Conservation (phyloP, 202 grass and related monocot genomes). For the Cymbopogon flexuosus region DNA sequence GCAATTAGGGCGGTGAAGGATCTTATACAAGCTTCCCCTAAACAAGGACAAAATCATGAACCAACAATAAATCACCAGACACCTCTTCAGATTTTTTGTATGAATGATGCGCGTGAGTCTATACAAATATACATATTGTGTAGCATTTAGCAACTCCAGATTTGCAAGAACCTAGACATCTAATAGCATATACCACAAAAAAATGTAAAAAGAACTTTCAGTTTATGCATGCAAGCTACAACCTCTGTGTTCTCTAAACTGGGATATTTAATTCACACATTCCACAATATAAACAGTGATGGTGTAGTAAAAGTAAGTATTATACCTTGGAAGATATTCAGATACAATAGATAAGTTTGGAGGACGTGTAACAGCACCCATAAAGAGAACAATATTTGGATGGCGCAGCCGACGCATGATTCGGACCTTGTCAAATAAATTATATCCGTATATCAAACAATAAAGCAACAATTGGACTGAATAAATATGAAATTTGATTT, state of each 20-base stretch:
- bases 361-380: constrained; percentile 98
- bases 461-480: constrained; percentile 6
- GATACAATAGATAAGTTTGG: constrained; percentile 93
- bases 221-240: constrained; percentile 1
- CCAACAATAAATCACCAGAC: constrained; percentile 9
- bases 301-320: constrained; percentile 3
- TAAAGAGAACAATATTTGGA: constrained; percentile 98
- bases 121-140: background rate
- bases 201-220: constrained; percentile 8
- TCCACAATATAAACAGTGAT: constrained; percentile 1
- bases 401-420: constrained; percentile 98
- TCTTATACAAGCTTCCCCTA: constrained; percentile 99
- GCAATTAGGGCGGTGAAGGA: constrained; percentile 92
- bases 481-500: background rate
- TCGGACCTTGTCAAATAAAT: constrained; percentile 61
- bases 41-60: constrained; percentile 36
- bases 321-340: constrained; percentile 94
- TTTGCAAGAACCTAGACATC: constrained; percentile 8
- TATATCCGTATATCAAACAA: constrained; percentile 30
- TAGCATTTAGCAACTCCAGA: constrained; percentile 29
- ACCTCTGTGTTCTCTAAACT: background rate
- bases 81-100: constrained; percentile 9
- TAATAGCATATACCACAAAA: background rate
- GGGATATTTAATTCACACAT: constrained; percentile 8
- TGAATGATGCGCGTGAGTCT: background rate